phyloP scores from a whole-genome alignment of 495 filamentous ascomycete species.

The Acidiella bohemica region DNA sequence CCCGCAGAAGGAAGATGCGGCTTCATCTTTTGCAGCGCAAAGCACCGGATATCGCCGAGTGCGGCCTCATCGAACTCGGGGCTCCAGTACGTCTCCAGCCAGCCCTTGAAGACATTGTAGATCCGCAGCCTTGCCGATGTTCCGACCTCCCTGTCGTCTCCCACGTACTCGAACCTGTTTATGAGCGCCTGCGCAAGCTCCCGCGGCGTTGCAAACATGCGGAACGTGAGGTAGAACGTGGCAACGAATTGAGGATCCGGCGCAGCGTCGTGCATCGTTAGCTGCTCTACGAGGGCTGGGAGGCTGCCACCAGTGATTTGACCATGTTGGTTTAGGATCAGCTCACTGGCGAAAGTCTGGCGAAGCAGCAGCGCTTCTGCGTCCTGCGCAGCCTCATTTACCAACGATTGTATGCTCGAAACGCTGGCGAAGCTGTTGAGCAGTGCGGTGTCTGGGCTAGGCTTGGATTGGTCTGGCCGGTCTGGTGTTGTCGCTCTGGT shows the following conservation, averaged over 20 bases:
- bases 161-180: constrained; percentile 84
- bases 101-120: constrained; percentile 93
- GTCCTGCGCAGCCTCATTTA: constrained; percentile 56
- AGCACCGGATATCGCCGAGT: constrained; percentile 58
- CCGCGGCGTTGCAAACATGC: constrained; percentile 74
- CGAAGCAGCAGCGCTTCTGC: constrained; percentile 68
- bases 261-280: constrained; percentile 86
- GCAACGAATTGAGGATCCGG: constrained; percentile 88
- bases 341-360: constrained; percentile 77
- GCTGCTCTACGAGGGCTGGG: constrained; percentile 77
- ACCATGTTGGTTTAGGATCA: constrained; percentile 86
- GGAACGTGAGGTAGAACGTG: constrained; percentile 94
- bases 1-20: constrained; percentile 60
- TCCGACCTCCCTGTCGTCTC: constrained; percentile 56
- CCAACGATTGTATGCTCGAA: constrained; percentile 25
- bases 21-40: constrained; percentile 60
- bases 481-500: constrained; percentile 88
- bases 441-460: constrained; percentile 20
- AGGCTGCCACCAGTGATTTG: constrained; percentile 89
- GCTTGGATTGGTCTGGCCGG: constrained; percentile 31
- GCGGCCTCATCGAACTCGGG: constrained; percentile 63
- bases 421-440: constrained; percentile 29
- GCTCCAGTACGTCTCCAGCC: constrained; percentile 94
- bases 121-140: constrained; percentile 76
- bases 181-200: constrained; percentile 70